A percentile compares a stretch with the other conserved stretches of the same genome.
phyloP scores from a whole-genome alignment of 2,329 filamentous ascomycete species.

The Parascedosporium putredinis region DNA sequence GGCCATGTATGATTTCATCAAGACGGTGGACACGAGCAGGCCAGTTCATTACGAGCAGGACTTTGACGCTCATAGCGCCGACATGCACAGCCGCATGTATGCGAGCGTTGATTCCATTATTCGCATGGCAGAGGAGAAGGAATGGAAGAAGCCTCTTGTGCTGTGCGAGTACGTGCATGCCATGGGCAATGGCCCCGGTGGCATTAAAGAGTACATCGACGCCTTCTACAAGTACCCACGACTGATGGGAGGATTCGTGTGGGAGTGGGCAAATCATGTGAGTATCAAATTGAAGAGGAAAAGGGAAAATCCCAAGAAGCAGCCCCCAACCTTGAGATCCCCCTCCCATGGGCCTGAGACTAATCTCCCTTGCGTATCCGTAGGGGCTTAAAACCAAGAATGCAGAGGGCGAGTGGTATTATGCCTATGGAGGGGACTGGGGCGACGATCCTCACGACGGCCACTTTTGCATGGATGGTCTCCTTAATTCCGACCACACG shows the following conservation, averaged over 20 bases:
- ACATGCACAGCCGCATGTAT: conserved; percentile 60
- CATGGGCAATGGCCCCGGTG: conserved; percentile 65
- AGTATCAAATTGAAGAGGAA: no score
- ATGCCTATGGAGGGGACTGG: conserved; percentile 53
- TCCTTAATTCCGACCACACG: conserved; percentile 37
- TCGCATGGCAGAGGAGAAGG: conserved; percentile 26
- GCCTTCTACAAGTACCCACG: conserved; percentile 44
- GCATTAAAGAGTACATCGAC: conserved; percentile 56
- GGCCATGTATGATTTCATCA: conserved; percentile 57
- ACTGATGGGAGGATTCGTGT: conserved; percentile 53
- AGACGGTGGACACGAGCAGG: conserved; percentile 42
- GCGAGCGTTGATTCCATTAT: conserved; percentile 36
- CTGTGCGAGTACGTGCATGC: conserved; percentile 48
- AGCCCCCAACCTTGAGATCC: no score
- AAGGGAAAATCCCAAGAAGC: no score
- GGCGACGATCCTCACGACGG: conserved; percentile 49
- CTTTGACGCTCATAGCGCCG: conserved; percentile 42
- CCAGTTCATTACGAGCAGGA: conserved; percentile 59
- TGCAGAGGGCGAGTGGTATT: conserved; percentile 33
- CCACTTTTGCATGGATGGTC: conserved; percentile 49
- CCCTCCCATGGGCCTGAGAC: no score
- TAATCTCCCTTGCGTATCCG: no score
- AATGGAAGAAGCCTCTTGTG: conserved; percentile 46
- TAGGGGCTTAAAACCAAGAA: conserved; percentile 32
- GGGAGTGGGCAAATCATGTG: conserved; percentile 55